Conservation (phyloP, 345 rosid species). For the Pelargonium nanum region DNA sequence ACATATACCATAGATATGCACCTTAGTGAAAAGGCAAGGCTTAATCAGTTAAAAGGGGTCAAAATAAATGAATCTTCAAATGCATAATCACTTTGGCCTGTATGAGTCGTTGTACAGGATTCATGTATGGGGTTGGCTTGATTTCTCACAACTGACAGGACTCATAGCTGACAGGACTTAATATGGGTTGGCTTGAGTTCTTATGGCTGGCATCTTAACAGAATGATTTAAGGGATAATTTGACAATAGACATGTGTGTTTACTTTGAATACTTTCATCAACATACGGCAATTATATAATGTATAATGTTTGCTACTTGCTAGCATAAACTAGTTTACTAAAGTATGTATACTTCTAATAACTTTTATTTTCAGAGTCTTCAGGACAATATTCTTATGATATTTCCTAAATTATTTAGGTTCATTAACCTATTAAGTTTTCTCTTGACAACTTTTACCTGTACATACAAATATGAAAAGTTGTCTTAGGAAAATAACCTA, state of each 20-base stretch:
- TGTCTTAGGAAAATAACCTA: neutral
- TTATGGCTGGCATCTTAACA: neutral
- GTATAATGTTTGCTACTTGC: neutral
- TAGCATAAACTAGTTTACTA: neutral
- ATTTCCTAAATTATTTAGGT: too few species aligned
- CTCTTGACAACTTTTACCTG: neutral
- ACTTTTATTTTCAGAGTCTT: neutral
- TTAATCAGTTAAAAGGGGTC: too few species aligned
- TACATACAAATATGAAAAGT: neutral
- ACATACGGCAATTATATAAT: neutral
- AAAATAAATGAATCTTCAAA: neutral
- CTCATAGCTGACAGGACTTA: too few species aligned
- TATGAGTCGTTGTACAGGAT: too few species aligned
- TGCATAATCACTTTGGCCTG: neutral
- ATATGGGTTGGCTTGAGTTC: neutral
- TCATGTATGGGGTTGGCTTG: neutral
- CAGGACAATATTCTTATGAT: too few species aligned
- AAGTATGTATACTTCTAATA: neutral
- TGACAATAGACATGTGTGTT: neutral
- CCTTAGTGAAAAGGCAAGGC: constrained; percentile 7
- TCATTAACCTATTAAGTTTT: neutral
- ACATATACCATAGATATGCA: constrained; percentile 13
- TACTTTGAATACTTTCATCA: neutral
- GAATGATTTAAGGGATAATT: too few species aligned
- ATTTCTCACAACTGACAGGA: too few species aligned